These are phyloP conservation scores for Hemileccinum rubropunctum DNA, from an alignment of 768 basidiomycete genomes.

Conservation along the genomic window DNA sequence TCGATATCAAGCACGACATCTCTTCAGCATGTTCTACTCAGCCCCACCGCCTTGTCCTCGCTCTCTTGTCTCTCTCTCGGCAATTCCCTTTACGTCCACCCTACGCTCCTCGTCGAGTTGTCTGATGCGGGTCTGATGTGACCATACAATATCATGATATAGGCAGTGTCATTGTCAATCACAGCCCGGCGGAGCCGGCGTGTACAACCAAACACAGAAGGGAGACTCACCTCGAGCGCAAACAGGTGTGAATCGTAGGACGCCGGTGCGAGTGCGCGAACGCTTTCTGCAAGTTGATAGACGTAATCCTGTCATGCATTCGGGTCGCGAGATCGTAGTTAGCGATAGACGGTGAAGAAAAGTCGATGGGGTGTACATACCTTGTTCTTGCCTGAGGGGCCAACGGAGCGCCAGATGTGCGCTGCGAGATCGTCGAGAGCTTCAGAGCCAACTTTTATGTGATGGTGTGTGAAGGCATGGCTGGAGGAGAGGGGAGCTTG, in stretches of 20 bases:
- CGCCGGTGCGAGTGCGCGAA: conserved; percentile 70
- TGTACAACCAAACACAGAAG: neutral
- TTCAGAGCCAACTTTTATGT: conserved; percentile 71
- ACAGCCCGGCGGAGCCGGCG: neutral
- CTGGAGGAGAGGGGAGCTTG: neutral
- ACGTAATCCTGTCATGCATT: conserved; percentile 69
- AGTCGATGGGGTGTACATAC: conserved; percentile 32
- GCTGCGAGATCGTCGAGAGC: conserved; percentile 65
- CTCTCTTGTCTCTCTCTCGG: neutral
- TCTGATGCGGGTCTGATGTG: conserved; percentile 10
- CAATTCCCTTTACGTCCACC: neutral
- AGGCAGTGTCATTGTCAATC: neutral
- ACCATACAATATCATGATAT: neutral
- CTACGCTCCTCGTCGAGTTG: conserved; percentile 4
- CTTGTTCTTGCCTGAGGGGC: conserved; percentile 91
- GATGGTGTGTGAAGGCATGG: neutral
- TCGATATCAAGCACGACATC: too few species aligned
- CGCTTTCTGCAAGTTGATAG: conserved; percentile 68
- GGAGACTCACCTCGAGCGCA: conserved; percentile 62
- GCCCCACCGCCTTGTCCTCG: too few species aligned
- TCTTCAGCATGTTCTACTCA: too few species aligned
- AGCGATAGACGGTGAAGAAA: too few species aligned
- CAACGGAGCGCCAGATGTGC: conserved; percentile 70
- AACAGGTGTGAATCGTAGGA: conserved; percentile 76
- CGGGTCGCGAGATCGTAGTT: neutral